Evolutionary conservation across 2,329 filamentous ascomycete genomes (phyloP).

Genomic region (Lecanicillium sp.): DNA sequence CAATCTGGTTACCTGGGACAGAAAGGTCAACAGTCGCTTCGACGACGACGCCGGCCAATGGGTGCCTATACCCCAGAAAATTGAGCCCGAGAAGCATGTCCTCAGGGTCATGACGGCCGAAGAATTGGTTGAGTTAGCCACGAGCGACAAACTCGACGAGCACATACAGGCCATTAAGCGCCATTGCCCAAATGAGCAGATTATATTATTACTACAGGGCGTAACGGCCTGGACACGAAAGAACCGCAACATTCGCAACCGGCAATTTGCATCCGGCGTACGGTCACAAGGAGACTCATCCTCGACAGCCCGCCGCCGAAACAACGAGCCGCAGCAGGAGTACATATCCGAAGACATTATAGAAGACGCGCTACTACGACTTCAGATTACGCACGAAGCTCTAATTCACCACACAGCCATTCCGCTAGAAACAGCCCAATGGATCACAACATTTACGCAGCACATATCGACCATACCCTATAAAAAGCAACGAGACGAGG

Average conservation of each 20-base stretch:
- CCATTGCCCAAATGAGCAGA: slow-evolving; percentile 41
- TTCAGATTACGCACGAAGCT: slow-evolving; percentile 60
- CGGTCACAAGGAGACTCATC: slow-evolving; percentile 30
- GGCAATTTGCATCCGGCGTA: slow-evolving; percentile 59
- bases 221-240: slow-evolving; percentile 58
- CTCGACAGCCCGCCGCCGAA: slow-evolving; percentile 27
- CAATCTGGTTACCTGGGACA: slow-evolving; percentile 57
- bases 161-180: slow-evolving; percentile 49
- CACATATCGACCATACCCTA: slow-evolving; percentile 73
- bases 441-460: slow-evolving; percentile 67
- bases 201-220: slow-evolving; percentile 68
- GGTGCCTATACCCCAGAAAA: slow-evolving; percentile 49
- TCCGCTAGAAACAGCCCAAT: slow-evolving; percentile 58
- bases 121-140: slow-evolving; percentile 56
- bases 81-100: slow-evolving; percentile 50
- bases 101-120: slow-evolving; percentile 54
- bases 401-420: slow-evolving; percentile 61
- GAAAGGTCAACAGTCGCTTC: slow-evolving; percentile 56
- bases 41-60: slow-evolving; percentile 54
- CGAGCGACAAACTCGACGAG: slow-evolving; percentile 43
- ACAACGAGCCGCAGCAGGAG: slow-evolving; percentile 26
- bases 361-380: slow-evolving; percentile 60
- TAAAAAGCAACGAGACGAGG: slow-evolving; percentile 42
- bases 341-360: slow-evolving; percentile 59
- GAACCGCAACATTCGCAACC: slow-evolving; percentile 58